Percentiles rank a stretch among this genome's conserved stretches.
phyloP scores from a whole-genome alignment of 495 filamentous ascomycete genomes.

The Hamigera avellanea region DNA sequence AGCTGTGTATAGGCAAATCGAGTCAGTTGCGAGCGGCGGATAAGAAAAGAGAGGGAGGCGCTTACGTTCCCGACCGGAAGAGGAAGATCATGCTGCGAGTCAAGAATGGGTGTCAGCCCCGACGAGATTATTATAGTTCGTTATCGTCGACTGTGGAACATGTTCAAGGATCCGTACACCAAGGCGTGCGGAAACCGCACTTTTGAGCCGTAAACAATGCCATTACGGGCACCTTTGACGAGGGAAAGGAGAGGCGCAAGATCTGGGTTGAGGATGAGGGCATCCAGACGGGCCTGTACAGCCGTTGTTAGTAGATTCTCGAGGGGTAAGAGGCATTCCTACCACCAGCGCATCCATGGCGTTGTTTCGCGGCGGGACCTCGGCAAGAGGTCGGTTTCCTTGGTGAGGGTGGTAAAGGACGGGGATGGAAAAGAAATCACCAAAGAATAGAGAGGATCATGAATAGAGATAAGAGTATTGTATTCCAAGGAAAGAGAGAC shows the following conservation, averaged over 20 bases:
- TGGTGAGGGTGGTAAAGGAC: background rate
- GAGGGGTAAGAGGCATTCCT: constrained; percentile 2
- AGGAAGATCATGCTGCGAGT: constrained; percentile 72
- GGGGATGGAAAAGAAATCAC: background rate
- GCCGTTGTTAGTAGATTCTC: too few relatives aligned
- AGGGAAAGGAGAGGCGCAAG: constrained; percentile 74
- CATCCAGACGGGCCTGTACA: constrained; percentile 40
- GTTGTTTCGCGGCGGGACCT: constrained; percentile 17
- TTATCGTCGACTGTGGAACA: too few relatives aligned
- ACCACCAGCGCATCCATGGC: constrained; percentile 32
- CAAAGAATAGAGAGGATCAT: background rate
- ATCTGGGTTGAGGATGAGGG: constrained; percentile 65
- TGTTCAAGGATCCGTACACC: constrained; percentile 44
- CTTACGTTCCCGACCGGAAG: constrained; percentile 81
- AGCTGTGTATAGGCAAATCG: constrained; percentile 23
- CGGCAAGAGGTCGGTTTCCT: constrained; percentile 16
- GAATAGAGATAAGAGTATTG: background rate
- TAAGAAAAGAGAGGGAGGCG: constrained; percentile 2
- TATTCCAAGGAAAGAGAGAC: background rate
- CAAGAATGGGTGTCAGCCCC: background rate
- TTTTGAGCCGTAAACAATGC: constrained; percentile 92
- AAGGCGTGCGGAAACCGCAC: constrained; percentile 97
- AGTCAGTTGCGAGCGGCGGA: constrained; percentile 1
- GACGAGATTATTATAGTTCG: too few relatives aligned
- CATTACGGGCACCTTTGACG: constrained; percentile 88